These are phyloP conservation scores for Abrus precatorius DNA, from an alignment of 306 rosid species.

Conservation along the genomic window DNA sequence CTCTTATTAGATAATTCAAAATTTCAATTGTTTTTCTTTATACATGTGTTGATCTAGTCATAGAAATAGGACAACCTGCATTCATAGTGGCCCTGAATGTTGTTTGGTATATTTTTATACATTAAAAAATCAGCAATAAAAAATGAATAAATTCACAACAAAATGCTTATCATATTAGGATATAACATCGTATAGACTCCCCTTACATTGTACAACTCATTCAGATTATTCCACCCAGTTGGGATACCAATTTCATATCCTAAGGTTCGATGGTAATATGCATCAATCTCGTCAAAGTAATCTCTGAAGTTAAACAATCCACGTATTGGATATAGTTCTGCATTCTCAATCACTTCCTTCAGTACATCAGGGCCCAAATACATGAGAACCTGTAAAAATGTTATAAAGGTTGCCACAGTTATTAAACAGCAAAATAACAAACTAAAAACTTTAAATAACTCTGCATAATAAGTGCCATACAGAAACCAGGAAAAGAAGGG, in stretches of 20 bases:
- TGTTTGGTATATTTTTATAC: not conserved
- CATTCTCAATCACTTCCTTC: constrained; percentile 78
- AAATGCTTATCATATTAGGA: not conserved
- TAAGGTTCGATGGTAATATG: constrained; percentile 76
- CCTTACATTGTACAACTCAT: constrained; percentile 84
- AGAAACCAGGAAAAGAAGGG: not conserved
- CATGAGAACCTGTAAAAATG: constrained; percentile 85
- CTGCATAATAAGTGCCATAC: constrained; percentile 24
- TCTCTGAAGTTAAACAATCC: constrained; percentile 87
- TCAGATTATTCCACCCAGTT: constrained; percentile 89
- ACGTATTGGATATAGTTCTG: constrained; percentile 92
- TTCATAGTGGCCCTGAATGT: not conserved
- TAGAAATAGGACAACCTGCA: constrained; percentile 24
- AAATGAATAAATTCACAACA: not conserved
- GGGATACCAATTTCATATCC: constrained; percentile 80
- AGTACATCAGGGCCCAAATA: constrained; percentile 79
- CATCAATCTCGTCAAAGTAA: constrained; percentile 88
- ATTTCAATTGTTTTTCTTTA: not conserved
- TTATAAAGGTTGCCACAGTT: constrained; percentile 44
- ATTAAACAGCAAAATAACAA: constrained; percentile 41
- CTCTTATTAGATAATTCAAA: constrained; percentile 4
- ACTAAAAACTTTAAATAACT: constrained; percentile 25
- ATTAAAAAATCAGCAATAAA: not conserved
- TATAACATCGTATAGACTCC: constrained; percentile 27
- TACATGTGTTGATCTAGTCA: constrained; percentile 12